Conservation (phyloP, 1,284 basidiomycete species). For the Porogramme epimiltina region DNA sequence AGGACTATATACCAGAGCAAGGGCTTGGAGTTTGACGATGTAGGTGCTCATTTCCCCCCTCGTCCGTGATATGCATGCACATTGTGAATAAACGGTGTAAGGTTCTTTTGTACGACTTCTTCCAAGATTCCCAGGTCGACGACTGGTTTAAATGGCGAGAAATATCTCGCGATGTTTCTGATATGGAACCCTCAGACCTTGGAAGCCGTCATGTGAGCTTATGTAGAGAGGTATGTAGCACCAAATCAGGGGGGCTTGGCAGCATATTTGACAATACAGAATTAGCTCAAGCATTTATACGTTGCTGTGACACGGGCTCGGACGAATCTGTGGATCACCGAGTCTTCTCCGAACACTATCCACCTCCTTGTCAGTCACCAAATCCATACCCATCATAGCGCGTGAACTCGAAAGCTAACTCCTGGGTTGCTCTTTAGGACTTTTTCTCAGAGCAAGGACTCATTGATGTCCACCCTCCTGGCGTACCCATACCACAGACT, state of each 20-base stretch:
- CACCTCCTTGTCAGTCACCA: slow-evolving; percentile 51
- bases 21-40: slow-evolving; percentile 74
- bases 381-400: no score
- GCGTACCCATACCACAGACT: slow-evolving; percentile 43
- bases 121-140: slow-evolving; percentile 65
- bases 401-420: no score
- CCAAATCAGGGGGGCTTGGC: neutral
- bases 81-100: slow-evolving; percentile 27
- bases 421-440: neutral
- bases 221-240: slow-evolving; percentile 54
- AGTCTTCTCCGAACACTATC: slow-evolving; percentile 54
- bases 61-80: neutral
- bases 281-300: slow-evolving; percentile 65
- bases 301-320: slow-evolving; percentile 71
- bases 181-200: no score
- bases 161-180: neutral
- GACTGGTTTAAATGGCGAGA: slow-evolving; percentile 53
- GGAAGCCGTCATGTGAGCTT: neutral
- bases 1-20: slow-evolving; percentile 76
- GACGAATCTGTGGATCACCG: slow-evolving; percentile 67
- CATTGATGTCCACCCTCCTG: slow-evolving; percentile 44
- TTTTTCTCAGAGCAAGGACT: slow-evolving; percentile 34
- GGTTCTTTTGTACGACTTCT: slow-evolving; percentile 75
- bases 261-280: neutral
- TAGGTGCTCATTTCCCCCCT: slow-evolving; percentile 27